Conservation (phyloP, 225 moss, liverwort and hornwort genomes). For the Pseudisothecium myosuroides region DNA sequence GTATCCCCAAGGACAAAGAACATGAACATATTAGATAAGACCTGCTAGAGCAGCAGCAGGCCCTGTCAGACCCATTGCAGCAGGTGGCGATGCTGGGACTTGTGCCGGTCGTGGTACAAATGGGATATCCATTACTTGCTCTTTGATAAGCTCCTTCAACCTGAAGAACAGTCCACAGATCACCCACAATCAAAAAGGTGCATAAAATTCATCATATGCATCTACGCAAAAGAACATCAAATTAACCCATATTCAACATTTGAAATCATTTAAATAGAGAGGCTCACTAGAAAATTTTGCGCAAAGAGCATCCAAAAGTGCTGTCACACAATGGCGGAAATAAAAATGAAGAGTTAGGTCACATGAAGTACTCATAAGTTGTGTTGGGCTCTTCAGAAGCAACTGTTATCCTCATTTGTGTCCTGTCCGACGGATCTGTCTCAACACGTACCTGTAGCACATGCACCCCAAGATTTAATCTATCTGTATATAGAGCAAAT, state of each 20-base stretch:
- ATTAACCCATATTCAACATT: not conserved
- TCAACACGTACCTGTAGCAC: slow-evolving; percentile 78
- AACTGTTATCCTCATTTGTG: slow-evolving; percentile 88
- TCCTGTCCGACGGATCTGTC: slow-evolving; percentile 93
- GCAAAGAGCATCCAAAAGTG: not conserved
- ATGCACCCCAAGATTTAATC: not conserved
- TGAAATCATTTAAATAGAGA: not conserved
- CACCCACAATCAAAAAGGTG: not conserved
- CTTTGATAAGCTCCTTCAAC: slow-evolving; percentile 88
- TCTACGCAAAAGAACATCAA: not conserved
- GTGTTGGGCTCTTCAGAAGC: slow-evolving; percentile 74
- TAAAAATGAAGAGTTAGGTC: not conserved
- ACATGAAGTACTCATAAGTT: slow-evolving; percentile 61
- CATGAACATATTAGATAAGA: slow-evolving; percentile 33
- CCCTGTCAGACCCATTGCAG: slow-evolving; percentile 57
- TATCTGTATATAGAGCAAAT: not conserved
- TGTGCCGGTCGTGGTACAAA: slow-evolving; percentile 8
- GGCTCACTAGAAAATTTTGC: not conserved
- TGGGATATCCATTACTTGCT: slow-evolving; percentile 67
- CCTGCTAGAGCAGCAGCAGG: slow-evolving; percentile 75
- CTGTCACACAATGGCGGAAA: not conserved
- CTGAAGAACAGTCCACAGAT: slow-evolving; percentile 18
- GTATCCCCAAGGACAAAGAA: not conserved
- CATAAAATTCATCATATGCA: not conserved
- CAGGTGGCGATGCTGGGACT: slow-evolving; percentile 22